Conservation (phyloP, 805 yeast genomes). For the Metschnikowia bowlesiae region DNA sequence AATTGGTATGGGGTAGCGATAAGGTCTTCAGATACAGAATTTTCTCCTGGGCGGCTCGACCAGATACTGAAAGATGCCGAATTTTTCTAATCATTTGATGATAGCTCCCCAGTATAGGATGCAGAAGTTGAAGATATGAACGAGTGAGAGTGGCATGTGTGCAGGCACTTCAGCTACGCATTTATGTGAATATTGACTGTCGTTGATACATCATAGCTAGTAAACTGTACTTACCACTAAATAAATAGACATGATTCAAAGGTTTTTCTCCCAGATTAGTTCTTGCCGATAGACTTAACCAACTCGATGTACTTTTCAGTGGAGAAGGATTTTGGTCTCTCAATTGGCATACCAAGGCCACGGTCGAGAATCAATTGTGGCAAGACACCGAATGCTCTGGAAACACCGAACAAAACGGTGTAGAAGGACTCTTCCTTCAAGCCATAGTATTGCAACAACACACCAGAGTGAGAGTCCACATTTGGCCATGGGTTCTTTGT, state of each 20-base stretch:
- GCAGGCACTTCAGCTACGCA: neutral
- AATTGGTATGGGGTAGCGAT: constrained; percentile 62
- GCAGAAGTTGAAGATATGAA: neutral
- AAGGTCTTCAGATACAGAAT: constrained; percentile 47
- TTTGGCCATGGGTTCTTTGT: constrained; percentile 85
- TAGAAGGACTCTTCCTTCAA: constrained; percentile 67
- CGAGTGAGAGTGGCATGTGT: neutral
- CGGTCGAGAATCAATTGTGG: constrained; percentile 79
- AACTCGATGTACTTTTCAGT: constrained; percentile 25
- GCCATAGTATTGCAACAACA: constrained; percentile 75
- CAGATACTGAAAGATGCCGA: constrained; percentile 5
- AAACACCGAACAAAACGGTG: constrained; percentile 79
- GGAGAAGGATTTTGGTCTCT: constrained; percentile 62
- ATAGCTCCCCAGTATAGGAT: neutral
- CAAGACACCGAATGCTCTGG: constrained; percentile 75
- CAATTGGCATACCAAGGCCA: constrained; percentile 71
- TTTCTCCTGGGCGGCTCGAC: constrained; percentile 1
- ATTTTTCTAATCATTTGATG: neutral
- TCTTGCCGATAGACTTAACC: constrained; percentile 21
- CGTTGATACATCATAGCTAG: constrained; percentile 11
- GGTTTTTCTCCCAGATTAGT: constrained; percentile 6
- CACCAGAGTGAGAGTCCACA: constrained; percentile 78
- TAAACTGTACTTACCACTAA: constrained; percentile 9
- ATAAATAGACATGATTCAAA: constrained; percentile 13
- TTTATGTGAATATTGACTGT: neutral